Base-by-base conservation (phyloP, 352 stramenopile species). In the Phytophthora lateralis region DNA sequence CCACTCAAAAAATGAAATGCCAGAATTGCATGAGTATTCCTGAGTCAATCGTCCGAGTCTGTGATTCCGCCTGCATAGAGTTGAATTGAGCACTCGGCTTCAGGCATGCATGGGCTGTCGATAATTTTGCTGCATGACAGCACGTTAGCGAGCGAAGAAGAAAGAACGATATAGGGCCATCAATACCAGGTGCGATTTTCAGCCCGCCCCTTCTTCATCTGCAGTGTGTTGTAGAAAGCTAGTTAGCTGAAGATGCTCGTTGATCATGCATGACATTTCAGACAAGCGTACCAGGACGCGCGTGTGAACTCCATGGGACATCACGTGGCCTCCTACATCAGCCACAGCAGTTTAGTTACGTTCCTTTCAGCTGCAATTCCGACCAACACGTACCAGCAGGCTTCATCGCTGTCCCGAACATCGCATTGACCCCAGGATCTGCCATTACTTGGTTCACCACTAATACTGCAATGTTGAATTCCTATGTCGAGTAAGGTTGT, bases 261-360 rank as follows among this genome's bases (percentile, higher is more conserved):
- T 11, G n/a, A 10, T 32, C 12, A 10, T 26, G 30, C 12, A 10
- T 26, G 30, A 26, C 21, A 21, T 39, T 43, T 38, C 43, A 21
- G 21, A 54, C 30, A 15, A 58, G 17, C 43, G 34, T 74, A 98
- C 82, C 69, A 89, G 70, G n/a, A 99, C 69, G 17, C 98, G 88
- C 11, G 97, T 99, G 49, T 98, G 98, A 10, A 95, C 97, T 20
- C 97, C 97, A 72, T 99, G 98, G 2, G 98, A 98, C 60, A 99
- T 98, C 52, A 99, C 82, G 49, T 94, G 82, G 5, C 85, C 88
- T 55, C 83, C 78, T 88, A 48, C 14, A 43, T 43, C 48, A 4
- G 17, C 26, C 18, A 63, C 29, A 52, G 4, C 21, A 35, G 35
- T 65, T 37, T 2, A 32, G 27, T 11, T 32, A 11, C 11, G 6